Evolutionary conservation across 768 basidiomycete species (phyloP).

Genomic region (Suillus alpinus): DNA sequence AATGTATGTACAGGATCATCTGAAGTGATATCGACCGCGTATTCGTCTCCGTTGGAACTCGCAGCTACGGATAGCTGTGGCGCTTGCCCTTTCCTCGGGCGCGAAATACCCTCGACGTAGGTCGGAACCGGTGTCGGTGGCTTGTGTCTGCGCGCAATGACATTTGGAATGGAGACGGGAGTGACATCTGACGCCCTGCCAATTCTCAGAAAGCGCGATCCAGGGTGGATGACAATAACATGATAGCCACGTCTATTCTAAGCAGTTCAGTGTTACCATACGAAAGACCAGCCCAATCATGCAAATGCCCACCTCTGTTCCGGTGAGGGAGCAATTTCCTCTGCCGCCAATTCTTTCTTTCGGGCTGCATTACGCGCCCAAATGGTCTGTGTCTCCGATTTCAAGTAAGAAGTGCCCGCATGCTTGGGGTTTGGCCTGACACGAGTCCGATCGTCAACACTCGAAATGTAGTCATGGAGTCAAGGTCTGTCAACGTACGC

Average conservation of each 20-base stretch:
- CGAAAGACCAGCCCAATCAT: conserved; percentile 8
- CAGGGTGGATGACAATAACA: conserved; percentile 77
- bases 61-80: conserved; percentile 18
- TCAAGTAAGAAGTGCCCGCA: conserved; percentile 73
- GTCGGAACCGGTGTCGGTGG: conserved; percentile 40
- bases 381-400: conserved; percentile 67
- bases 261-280: conserved; percentile 27
- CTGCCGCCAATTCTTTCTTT: conserved; percentile 44
- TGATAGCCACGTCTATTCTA: conserved; percentile 67
- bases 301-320: conserved; percentile 45
- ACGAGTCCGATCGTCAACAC: conserved; percentile 8
- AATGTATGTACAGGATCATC: conserved; percentile 58
- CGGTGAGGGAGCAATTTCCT: conserved; percentile 35
- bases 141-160: conserved; percentile 66
- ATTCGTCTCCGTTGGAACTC: conserved; percentile 45
- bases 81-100: conserved; percentile 44
- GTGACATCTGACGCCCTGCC: conserved; percentile 77
- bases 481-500: conserved; percentile 42
- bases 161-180: conserved; percentile 64
- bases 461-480: neutral
- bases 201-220: conserved; percentile 69
- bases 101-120: conserved; percentile 50
- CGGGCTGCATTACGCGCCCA: conserved; percentile 68
- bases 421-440: conserved; percentile 78
- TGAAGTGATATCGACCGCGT: conserved; percentile 42